Evolutionary conservation across 768 basidiomycete genomes (phyloP).

Genomic region (Baorangia bicolor): DNA sequence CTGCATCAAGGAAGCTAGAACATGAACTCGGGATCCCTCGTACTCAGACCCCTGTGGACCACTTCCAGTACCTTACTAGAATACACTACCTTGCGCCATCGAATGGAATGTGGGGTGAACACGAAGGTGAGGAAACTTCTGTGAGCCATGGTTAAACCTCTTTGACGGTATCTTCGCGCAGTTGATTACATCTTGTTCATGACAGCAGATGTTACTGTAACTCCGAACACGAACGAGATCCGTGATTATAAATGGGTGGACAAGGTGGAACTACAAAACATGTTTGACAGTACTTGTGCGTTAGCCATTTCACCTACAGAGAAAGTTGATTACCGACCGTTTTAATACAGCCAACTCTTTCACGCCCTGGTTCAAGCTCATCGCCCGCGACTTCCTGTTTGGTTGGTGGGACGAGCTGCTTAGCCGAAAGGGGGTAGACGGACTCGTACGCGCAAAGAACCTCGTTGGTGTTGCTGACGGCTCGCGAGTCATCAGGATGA

Average conservation of each 20-base stretch:
- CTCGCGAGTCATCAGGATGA: constrained; percentile 71
- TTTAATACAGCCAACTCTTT: constrained; percentile 69
- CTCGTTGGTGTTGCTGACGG: constrained; percentile 65
- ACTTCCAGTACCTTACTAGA: constrained; percentile 92
- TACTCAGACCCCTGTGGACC: constrained; percentile 71
- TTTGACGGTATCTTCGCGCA: constrained; percentile 34
- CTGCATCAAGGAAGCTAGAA: constrained; percentile 93
- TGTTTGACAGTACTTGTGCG: constrained; percentile 83
- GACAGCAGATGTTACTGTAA: constrained; percentile 82
- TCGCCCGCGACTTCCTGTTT: constrained; percentile 94
- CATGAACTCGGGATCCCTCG: constrained; percentile 94
- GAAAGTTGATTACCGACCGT: neutral
- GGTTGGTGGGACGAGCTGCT: constrained; percentile 97
- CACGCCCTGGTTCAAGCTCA: constrained; percentile 99
- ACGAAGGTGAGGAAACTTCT: constrained; percentile 67
- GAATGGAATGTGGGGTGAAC: constrained; percentile 93
- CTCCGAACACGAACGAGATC: constrained; percentile 87
- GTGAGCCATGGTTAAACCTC: neutral
- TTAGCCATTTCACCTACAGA: constrained; percentile 2
- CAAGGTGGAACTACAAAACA: constrained; percentile 83
- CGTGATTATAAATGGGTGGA: constrained; percentile 88
- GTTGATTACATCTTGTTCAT: constrained; percentile 98
- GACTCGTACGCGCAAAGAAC: constrained; percentile 51
- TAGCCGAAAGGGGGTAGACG: constrained; percentile 53
- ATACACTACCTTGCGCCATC: constrained; percentile 98